phyloP scores from a whole-genome alignment of 148 eudicot species.

The Rhododendron vialii region DNA sequence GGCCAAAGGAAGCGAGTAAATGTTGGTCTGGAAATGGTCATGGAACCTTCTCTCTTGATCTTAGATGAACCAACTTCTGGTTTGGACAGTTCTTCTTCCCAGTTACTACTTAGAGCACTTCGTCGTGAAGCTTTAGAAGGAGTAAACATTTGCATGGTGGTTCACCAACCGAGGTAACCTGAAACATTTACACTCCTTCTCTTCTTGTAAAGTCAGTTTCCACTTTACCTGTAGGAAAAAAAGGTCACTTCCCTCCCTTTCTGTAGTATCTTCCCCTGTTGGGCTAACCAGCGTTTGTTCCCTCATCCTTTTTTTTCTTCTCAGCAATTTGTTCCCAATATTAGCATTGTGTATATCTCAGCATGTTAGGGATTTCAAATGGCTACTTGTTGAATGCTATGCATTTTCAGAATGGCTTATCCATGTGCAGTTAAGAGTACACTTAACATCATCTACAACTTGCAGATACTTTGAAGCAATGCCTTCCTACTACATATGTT shows the following conservation, averaged over 20 bases:
- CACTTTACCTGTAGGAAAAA: not conserved
- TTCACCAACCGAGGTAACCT: slow-evolving; percentile 79
- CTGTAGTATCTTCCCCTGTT: not conserved
- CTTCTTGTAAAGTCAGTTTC: not conserved
- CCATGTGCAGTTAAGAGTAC: not conserved
- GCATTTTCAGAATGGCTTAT: not conserved
- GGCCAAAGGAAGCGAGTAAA: slow-evolving; percentile 85
- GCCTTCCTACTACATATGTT: not conserved
- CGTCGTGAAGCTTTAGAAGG: slow-evolving; percentile 89
- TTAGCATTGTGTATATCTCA: not conserved
- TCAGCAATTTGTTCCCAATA: not conserved
- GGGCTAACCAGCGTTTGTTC: not conserved
- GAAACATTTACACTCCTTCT: not conserved
- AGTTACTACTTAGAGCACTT: slow-evolving; percentile 68
- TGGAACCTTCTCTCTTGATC: slow-evolving; percentile 83
- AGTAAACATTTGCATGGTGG: slow-evolving; percentile 80
- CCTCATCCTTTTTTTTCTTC: not conserved
- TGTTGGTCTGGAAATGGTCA: slow-evolving; percentile 83
- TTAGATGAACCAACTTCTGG: slow-evolving; percentile 89
- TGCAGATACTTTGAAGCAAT: not conserved
- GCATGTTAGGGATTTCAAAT: not conserved
- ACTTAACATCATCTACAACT: not conserved
- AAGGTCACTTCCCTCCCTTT: not conserved
- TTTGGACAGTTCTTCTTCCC: slow-evolving; percentile 77
- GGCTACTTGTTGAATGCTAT: not conserved